These are phyloP conservation scores for Globisporangium nodosum DNA, from an alignment of 352 stramenopile genomes.

Conservation along the genomic window DNA sequence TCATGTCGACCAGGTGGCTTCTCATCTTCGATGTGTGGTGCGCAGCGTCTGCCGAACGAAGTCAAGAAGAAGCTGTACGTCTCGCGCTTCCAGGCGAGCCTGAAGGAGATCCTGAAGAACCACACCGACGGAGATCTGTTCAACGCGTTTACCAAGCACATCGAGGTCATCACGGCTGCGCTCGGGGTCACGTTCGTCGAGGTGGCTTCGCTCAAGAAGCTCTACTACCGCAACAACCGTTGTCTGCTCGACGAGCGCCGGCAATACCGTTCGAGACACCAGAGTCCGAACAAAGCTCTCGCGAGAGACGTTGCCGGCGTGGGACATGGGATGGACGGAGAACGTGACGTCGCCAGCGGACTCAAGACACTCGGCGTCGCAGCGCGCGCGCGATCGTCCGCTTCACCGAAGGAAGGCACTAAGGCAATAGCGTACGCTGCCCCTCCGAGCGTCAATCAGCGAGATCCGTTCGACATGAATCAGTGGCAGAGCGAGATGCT, in stretches of 20 bases:
- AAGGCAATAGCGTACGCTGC: background rate
- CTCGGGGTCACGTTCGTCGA: constrained; percentile 50
- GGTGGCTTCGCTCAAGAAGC: constrained; percentile 50
- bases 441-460: background rate
- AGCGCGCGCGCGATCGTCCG: background rate
- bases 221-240: constrained; percentile 29
- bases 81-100: constrained; percentile 51
- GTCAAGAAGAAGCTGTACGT: constrained; percentile 74
- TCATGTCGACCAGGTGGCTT: too few species aligned
- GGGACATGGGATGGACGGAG: background rate
- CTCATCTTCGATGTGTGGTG: too few species aligned
- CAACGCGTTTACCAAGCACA: constrained; percentile 62
- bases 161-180: constrained; percentile 63
- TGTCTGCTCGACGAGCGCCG: constrained; percentile 16
- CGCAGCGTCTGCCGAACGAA: constrained; percentile 58
- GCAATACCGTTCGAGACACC: constrained; percentile 1
- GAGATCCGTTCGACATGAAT: constrained; percentile 2
- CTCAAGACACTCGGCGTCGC: constrained; percentile 1
- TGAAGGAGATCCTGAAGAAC: constrained; percentile 78
- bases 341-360: constrained; percentile 3
- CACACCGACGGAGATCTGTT: constrained; percentile 66
- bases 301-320: background rate
- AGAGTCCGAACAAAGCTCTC: background rate
- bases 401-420: background rate
- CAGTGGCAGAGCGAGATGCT: constrained; percentile 42